These are phyloP conservation scores for Ogataea pini DNA, from an alignment of 805 yeast genomes.

Conservation along the genomic window DNA sequence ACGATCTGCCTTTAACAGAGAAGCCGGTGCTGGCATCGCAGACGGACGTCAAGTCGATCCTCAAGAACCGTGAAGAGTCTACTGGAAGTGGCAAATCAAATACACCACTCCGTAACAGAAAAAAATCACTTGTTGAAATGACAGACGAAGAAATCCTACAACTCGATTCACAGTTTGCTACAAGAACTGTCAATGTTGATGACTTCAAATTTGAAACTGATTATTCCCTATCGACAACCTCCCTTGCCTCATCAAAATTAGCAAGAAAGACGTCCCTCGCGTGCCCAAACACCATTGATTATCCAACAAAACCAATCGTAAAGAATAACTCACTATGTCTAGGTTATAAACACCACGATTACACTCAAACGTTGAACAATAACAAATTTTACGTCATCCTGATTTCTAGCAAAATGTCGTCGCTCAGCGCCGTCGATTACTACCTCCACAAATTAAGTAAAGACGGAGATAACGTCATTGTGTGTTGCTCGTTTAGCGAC, in stretches of 20 bases:
- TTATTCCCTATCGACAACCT: slow-evolving; percentile 25
- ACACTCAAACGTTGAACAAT: slow-evolving; percentile 20
- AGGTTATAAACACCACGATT: slow-evolving; percentile 46
- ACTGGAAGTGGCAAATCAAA: background rate
- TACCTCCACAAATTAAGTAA: slow-evolving; percentile 49
- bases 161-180: slow-evolving; percentile 52
- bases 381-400: slow-evolving; percentile 45
- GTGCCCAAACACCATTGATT: slow-evolving; percentile 27
- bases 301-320: slow-evolving; percentile 38
- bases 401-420: slow-evolving; percentile 63
- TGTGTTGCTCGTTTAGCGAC: slow-evolving; percentile 37
- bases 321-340: slow-evolving; percentile 37
- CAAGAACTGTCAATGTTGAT: slow-evolving; percentile 41
- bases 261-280: slow-evolving; percentile 22
- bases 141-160: slow-evolving; percentile 55
- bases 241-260: slow-evolving; percentile 19
- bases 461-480: slow-evolving; percentile 65
- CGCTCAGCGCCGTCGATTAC: slow-evolving; percentile 78
- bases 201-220: slow-evolving; percentile 47
- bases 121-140: slow-evolving; percentile 53
- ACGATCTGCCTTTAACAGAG: background rate
- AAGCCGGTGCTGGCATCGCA: background rate
- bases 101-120: slow-evolving; percentile 22
- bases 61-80: slow-evolving; percentile 15
- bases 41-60: slow-evolving; percentile 13